A percentile compares a stretch with the other conserved stretches of the same genome.
These are phyloP conservation scores for Pichia paraexigua DNA, from an alignment of 805 yeast genomes.

Conservation along the genomic window DNA sequence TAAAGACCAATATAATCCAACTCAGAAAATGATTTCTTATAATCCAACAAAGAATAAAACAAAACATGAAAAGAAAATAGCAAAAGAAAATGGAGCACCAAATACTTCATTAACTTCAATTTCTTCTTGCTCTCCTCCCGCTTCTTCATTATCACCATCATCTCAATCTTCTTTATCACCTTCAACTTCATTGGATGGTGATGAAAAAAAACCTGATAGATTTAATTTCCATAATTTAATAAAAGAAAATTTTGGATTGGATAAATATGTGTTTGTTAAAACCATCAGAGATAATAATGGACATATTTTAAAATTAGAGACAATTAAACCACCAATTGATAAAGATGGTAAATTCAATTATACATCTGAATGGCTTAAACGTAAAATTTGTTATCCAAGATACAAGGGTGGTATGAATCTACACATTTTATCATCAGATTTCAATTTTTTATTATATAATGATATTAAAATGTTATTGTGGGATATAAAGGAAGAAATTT, in stretches of 20 bases:
- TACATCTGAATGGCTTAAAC: slow-evolving; percentile 31
- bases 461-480: slow-evolving; percentile 24
- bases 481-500: slow-evolving; percentile 23
- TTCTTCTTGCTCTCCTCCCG: too few species aligned
- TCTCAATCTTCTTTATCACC: neutral
- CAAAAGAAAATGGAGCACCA: too few species aligned
- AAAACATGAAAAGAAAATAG: neutral
- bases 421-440: slow-evolving; percentile 20
- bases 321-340: slow-evolving; percentile 17
- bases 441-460: slow-evolving; percentile 22
- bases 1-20: slow-evolving; percentile 4
- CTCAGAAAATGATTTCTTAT: slow-evolving; percentile 2
- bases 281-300: slow-evolving; percentile 34
- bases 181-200: neutral
- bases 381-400: slow-evolving; percentile 34
- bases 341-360: slow-evolving; percentile 12
- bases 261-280: slow-evolving; percentile 29
- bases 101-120: too few species aligned
- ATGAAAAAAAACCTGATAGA: neutral
- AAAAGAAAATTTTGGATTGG: slow-evolving; percentile 10
- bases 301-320: slow-evolving; percentile 31
- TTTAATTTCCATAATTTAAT: slow-evolving; percentile 18
- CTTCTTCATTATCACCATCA: too few species aligned
- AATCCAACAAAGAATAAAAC: neutral
- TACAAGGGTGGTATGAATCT: slow-evolving; percentile 39